A percentile compares a stretch with the other conserved stretches of the same genome.
phyloP scores from a whole-genome alignment of 2,329 filamentous ascomycete genomes.

The Colletotrichum musae region DNA sequence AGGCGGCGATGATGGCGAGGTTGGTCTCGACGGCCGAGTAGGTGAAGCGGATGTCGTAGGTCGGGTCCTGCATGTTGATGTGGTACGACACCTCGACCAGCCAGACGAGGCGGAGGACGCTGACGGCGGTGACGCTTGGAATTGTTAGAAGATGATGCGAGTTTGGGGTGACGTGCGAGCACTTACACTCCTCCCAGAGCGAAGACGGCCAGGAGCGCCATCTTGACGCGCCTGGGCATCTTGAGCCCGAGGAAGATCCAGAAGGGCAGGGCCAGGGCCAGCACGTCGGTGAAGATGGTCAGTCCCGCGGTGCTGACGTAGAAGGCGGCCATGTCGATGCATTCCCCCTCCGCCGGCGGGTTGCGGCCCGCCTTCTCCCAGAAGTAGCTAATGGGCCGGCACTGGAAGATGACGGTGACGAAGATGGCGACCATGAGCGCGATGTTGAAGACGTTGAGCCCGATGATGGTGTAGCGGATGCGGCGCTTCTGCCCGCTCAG shows the following conservation, averaged over 20 bases:
- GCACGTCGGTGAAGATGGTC: conserved; percentile 58
- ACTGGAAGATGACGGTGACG: conserved; percentile 57
- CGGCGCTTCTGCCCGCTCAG: conserved; percentile 50
- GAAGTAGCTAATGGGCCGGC: conserved; percentile 54
- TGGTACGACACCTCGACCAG: conserved; percentile 37
- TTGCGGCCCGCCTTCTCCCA: conserved; percentile 48
- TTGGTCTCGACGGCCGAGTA: conserved; percentile 54
- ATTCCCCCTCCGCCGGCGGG: conserved; percentile 31
- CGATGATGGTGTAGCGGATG: conserved; percentile 47
- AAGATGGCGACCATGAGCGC: conserved; percentile 54
- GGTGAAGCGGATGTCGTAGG: conserved; percentile 49
- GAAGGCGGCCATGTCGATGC: conserved; percentile 36
- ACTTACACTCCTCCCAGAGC: conserved; percentile 48
- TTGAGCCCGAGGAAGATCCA: conserved; percentile 53
- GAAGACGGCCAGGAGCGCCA: conserved; percentile 53
- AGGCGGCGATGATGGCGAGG: conserved; percentile 56
- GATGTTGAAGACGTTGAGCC: conserved; percentile 53
- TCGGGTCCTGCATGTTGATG: conserved; percentile 43
- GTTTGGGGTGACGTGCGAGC: neutral
- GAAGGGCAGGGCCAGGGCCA: conserved; percentile 54
- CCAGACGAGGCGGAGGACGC: conserved; percentile 30
- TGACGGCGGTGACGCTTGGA: conserved; percentile 36
- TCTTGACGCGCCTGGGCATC: conserved; percentile 50
- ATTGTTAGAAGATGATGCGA: conserved; percentile 11
- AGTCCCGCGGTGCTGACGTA: conserved; percentile 54